Evolutionary conservation across 768 basidiomycete species (phyloP).

Genomic region (Psilocybe tampanensis): DNA sequence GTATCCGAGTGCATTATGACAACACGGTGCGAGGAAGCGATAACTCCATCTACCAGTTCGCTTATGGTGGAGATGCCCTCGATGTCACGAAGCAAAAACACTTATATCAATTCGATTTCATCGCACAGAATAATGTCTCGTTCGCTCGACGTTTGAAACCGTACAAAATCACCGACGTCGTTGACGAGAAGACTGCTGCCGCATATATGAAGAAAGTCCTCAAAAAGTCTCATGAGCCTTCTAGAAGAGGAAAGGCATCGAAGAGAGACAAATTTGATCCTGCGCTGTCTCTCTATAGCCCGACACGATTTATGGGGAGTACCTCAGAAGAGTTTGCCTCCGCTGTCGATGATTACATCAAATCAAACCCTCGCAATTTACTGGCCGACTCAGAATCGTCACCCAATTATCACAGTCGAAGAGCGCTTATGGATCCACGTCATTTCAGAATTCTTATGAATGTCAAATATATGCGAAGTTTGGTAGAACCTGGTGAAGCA

Average conservation of each 20-base stretch:
- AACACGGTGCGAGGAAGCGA: constrained; percentile 97
- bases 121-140: constrained; percentile 82
- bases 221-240: constrained; percentile 63
- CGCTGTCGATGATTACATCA: constrained; percentile 77
- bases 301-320: constrained; percentile 79
- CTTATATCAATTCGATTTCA: constrained; percentile 91
- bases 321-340: constrained; percentile 92
- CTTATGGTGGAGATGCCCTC: constrained; percentile 94
- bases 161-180: constrained; percentile 50
- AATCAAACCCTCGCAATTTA: constrained; percentile 64
- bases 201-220: constrained; percentile 89
- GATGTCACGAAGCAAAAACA: constrained; percentile 99
- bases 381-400: constrained; percentile 33
- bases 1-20: constrained; percentile 96
- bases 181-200: constrained; percentile 69
- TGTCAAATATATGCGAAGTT: constrained; percentile 88
- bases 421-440: constrained; percentile 46
- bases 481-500: constrained; percentile 98
- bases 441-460: constrained; percentile 86
- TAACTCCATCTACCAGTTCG: constrained; percentile 91
- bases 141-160: constrained; percentile 76
- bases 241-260: constrained; percentile 41
- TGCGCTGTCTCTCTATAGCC: constrained; percentile 72
- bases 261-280: constrained; percentile 71
- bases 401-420: constrained; percentile 43